Conservation (phyloP, 345 rosid species). For the Melaleuca quinquenervia region DNA sequence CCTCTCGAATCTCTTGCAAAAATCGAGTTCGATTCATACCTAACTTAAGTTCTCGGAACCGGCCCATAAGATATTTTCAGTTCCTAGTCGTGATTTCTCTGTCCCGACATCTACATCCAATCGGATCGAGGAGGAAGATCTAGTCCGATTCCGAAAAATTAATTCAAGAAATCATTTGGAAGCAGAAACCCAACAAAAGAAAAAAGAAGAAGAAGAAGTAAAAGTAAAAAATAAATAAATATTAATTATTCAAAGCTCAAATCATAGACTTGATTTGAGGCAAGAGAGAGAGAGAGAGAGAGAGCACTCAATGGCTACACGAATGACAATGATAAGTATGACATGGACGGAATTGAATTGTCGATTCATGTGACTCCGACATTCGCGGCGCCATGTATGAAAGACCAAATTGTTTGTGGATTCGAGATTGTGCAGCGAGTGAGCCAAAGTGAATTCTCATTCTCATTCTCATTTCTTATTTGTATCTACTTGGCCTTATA, state of each 20-base stretch:
- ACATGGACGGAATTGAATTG: neutral
- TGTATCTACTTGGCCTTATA: neutral
- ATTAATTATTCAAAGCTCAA: neutral
- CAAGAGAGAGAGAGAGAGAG: neutral
- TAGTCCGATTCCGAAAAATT: neutral
- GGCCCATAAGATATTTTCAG: neutral
- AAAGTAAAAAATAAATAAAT: neutral
- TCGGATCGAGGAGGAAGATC: neutral
- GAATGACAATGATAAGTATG: neutral
- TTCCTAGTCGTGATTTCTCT: neutral
- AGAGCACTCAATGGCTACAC: no score
- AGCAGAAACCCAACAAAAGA: no score
- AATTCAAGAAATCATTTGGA: neutral
- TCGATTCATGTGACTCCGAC: neutral
- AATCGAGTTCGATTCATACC: neutral
- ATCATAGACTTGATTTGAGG: neutral
- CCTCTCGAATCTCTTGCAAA: neutral
- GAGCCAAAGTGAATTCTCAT: neutral
- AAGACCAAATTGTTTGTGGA: neutral
- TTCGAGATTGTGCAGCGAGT: neutral
- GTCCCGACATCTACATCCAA: neutral
- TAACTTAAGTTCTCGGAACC: accelerated
- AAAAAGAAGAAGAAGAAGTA: no score
- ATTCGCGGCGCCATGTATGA: neutral
- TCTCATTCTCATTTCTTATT: neutral